Percentiles rank a stretch among this genome's conserved stretches.
phyloP scores from a whole-genome alignment of 73 alveolate species.

The Durusdinium trenchii region DNA sequence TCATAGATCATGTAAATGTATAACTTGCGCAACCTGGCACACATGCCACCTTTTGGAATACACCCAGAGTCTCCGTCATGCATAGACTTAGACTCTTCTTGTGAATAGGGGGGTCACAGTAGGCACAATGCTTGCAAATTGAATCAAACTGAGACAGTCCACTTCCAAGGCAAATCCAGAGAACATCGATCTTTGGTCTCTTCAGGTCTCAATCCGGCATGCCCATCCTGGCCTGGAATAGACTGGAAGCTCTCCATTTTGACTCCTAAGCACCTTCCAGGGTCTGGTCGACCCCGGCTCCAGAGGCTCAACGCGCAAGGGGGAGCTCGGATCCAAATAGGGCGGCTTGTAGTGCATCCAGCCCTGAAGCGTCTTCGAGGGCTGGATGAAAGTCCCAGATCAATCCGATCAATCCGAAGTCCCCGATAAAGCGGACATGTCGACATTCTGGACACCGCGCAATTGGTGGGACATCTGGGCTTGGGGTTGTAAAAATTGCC shows the following conservation, averaged over 20 bases:
- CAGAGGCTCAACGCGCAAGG: conserved; percentile 33
- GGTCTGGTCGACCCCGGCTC: conserved; percentile 24
- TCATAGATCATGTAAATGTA: too few species aligned
- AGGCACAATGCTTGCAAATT: not conserved
- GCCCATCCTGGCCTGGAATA: conserved; percentile 37
- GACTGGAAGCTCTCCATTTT: not conserved
- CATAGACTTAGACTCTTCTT: not conserved
- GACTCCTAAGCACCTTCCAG: conserved; percentile 53
- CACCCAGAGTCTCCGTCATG: not conserved
- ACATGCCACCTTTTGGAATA: too few species aligned
- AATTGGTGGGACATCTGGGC: too few species aligned
- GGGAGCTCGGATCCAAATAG: conserved; percentile 48
- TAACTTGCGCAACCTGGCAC: too few species aligned
- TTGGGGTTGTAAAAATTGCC: too few species aligned
- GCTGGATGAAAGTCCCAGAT: too few species aligned
- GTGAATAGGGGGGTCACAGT: not conserved
- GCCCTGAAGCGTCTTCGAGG: too few species aligned
- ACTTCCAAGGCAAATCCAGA: not conserved
- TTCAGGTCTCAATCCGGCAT: too few species aligned
- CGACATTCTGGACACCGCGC: too few species aligned
- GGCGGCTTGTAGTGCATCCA: conserved; percentile 69
- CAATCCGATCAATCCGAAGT: too few species aligned
- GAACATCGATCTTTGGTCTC: not conserved
- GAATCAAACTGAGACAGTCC: not conserved
- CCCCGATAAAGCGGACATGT: too few species aligned